A percentile compares a stretch with the other conserved stretches of the same genome.
These are phyloP conservation scores for Allomyces macrogynus DNA, from an alignment of 192 early-diverging fungal species.

Conservation along the genomic window DNA sequence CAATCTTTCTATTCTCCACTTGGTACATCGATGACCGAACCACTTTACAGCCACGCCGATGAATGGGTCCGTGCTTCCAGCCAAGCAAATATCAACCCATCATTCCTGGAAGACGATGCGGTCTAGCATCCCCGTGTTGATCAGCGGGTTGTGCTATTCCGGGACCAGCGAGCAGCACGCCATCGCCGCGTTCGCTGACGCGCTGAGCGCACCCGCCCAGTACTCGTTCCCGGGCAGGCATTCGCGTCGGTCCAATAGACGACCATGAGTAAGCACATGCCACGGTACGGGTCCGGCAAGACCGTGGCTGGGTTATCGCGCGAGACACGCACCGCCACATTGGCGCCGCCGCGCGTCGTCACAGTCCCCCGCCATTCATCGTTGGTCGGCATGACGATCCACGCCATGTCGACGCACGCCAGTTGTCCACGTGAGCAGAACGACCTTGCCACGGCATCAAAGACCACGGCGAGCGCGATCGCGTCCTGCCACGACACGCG, in stretches of 20 bases:
- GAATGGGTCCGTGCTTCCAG: no score
- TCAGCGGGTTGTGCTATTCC: conserved; percentile 16
- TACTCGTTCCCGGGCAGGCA: conserved; percentile 20
- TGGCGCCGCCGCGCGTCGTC: not conserved
- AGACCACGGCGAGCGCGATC: no score
- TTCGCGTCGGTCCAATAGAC: conserved; percentile 2
- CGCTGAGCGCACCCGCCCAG: conserved; percentile 10
- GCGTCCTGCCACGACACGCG: no score
- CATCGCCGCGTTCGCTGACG: conserved; percentile 17
- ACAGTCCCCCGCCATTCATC: not conserved
- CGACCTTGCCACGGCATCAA: no score
- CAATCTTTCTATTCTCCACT: no score
- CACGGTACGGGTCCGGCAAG: not conserved
- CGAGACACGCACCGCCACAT: not conserved
- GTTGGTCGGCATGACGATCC: not conserved
- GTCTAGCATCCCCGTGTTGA: conserved; percentile 8
- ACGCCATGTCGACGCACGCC: not conserved
- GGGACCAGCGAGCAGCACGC: conserved; percentile 15
- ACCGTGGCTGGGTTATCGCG: not conserved
- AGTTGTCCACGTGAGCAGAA: not conserved
- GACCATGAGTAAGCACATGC: not conserved
- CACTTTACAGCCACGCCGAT: no score
- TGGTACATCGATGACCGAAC: no score
- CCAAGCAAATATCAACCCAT: no score
- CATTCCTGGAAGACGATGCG: no score